Evolutionary conservation across 345 rosid genomes (phyloP), one percentile per base, ranked within the genome.

Genomic region (Bruguiera parviflora): DNA sequence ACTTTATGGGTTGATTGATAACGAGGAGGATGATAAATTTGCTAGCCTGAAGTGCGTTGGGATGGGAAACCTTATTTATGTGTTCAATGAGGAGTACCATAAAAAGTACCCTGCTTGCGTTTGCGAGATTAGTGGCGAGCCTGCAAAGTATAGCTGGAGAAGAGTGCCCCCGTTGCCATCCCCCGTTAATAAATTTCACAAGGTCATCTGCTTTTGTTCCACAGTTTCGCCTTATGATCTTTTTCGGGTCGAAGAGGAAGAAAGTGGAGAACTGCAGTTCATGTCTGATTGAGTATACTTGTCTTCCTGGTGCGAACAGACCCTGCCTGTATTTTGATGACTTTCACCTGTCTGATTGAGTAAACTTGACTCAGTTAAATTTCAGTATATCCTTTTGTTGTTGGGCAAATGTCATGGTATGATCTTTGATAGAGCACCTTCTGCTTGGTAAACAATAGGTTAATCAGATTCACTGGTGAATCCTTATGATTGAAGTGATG

Each of bases 21-120:
- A 63, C n/a, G 88, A 85, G 62, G 98, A 90, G 61, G 85, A 84
- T 37, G 85, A 87, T 47, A 90, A 80, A 70, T 92, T 80, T 59
- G 92, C 85, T 10, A 87, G 84, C 76, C 78, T 92, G 86, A 92
- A 88, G 84, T 90, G 98, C 47, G 90, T 88, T n/a, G 98, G 91
- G 19, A 74, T 83, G 60, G 96, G 96, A 25, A 77, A 83, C 67
- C 80, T 92, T 63, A 66, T 92, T 1, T 92, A 90, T 71, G 93
- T 92, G 46, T 88, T 90, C 68, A 87, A 88, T 51, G 92, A 88
- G 71, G 96, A 92, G 69, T 83, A 84, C 63, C 96, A 90, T 71
- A 83, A 83, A 74, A 88, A 80, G 39, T 92, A 86, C 79, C 96
- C 96, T n/a, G 91, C 98, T 80, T 92, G 96, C 73, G 71, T 90